Evolutionary conservation across 148 eudicot species (phyloP), one percentile per base, ranked within the genome.

Genomic region (Cornus suecica): DNA sequence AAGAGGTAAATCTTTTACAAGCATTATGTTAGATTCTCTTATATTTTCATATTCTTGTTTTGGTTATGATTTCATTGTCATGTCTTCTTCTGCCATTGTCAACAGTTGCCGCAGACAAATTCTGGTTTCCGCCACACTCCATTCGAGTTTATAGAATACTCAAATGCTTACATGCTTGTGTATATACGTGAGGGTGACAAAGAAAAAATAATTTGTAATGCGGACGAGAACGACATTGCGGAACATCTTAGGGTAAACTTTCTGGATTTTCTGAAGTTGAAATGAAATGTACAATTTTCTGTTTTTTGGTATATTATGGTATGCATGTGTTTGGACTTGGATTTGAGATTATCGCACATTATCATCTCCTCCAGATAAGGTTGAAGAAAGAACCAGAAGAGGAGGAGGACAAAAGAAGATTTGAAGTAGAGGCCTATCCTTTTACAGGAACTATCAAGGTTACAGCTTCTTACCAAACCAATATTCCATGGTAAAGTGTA

Each of bases 131-230:
- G 91, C 71, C 87, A 89, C 52, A 75, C 88, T 61, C 92, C 97
- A 28, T 84, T 93, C 73, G 90, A 91, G 75, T 93, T 91, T 61
- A 93, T 92, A 14, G 91, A 91, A 80, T 91, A 87, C 81, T 93
- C 98, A 62, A 93, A 90, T 68, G 98, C 98, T 15, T 93, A 93
- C 88, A 93, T 93, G 98, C 94, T 93, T 81, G 97, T 93, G 74
- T 93, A 93, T 70, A 88, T 93, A 71, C 89, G 98, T 65, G 92
- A 91, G 81, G 90, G 97, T 69, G 98, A 93, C 91, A 91, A 84
- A 86, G 98, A 91, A 65, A 93, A 93, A 79, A 86, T 93, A 75
- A 82, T 93, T 10, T 93, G 98, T 85, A 80, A 90, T 76, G 92
- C 91, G 79, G 91, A 88, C 74, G 98, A 91, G 89, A 88, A 83